Evolutionary conservation across 345 rosid genomes (phyloP).

Genomic region (Lepidium didymum): DNA sequence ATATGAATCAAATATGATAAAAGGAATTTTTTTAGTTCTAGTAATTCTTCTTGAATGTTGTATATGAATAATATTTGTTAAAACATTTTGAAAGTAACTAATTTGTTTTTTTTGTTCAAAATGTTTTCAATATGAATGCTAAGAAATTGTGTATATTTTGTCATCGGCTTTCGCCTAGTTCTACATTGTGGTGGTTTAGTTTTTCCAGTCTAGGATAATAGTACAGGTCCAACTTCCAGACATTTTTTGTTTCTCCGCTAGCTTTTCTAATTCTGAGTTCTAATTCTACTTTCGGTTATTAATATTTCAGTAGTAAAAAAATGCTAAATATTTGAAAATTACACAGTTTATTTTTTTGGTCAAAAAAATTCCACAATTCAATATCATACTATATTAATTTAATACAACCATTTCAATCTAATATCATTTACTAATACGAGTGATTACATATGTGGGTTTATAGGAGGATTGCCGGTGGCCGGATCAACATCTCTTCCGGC

Average conservation of each 20-base stretch:
- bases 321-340: not conserved
- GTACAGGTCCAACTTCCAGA: too few relatives aligned
- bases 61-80: not conserved
- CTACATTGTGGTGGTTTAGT: too few relatives aligned
- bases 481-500: constrained; percentile 19
- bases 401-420: not conserved
- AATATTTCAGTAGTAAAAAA: too few relatives aligned
- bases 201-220: too few relatives aligned
- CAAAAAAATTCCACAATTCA: not conserved
- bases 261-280: too few relatives aligned
- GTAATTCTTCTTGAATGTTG: not conserved
- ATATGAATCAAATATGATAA: not conserved
- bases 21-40: not conserved
- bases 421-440: not conserved
- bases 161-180: too few relatives aligned
- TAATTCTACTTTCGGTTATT: too few relatives aligned
- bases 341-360: too few relatives aligned
- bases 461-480: not conserved
- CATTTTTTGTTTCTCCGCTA: too few relatives aligned
- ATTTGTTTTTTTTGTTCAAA: too few relatives aligned
- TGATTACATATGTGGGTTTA: not conserved
- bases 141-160: not conserved
- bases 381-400: not conserved
- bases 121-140: not conserved
- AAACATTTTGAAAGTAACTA: not conserved